phyloP scores from a whole-genome alignment of 352 stramenopile species.

The Pythium aristosporum region DNA sequence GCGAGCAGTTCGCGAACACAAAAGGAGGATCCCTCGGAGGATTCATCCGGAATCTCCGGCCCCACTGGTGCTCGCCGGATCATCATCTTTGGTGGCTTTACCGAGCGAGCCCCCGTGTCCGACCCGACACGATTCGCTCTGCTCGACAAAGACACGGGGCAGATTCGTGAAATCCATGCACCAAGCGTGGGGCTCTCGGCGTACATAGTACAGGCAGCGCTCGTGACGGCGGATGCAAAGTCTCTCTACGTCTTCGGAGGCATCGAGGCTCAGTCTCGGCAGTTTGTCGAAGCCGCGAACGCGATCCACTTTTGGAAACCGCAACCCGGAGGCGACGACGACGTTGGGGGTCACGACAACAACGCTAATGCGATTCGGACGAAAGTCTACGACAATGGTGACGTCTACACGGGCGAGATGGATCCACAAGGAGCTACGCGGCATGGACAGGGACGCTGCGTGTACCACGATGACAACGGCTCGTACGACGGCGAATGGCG shows the following conservation, averaged over 20 bases:
- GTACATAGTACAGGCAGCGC: constrained; percentile 46
- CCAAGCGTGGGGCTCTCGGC: constrained; percentile 39
- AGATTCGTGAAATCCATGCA: constrained; percentile 30
- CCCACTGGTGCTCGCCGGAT: constrained; percentile 25
- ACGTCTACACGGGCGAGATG: constrained; percentile 75
- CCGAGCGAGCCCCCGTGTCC: constrained; percentile 17
- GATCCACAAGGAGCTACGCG: constrained; percentile 29
- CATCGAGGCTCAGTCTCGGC: constrained; percentile 25
- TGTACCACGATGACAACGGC: constrained; percentile 45
- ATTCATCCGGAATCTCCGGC: background rate
- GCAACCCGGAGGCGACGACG: constrained; percentile 30
- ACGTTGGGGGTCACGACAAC: constrained; percentile 27
- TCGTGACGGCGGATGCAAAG: constrained; percentile 35
- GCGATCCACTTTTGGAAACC: constrained; percentile 64
- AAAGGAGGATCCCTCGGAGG: background rate
- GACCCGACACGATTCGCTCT: constrained; percentile 22
- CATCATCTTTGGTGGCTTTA: constrained; percentile 63
- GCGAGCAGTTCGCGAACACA: background rate
- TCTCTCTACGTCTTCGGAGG: constrained; percentile 68
- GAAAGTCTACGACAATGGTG: constrained; percentile 51
- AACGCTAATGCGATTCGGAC: constrained; percentile 44
- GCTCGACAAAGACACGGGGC: constrained; percentile 35
- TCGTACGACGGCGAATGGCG: constrained; percentile 73
- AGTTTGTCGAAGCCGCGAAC: constrained; percentile 39
- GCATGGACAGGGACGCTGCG: constrained; percentile 64